phyloP scores from a whole-genome alignment of 2,329 filamentous ascomycete species.

The Penicillium hordei region DNA sequence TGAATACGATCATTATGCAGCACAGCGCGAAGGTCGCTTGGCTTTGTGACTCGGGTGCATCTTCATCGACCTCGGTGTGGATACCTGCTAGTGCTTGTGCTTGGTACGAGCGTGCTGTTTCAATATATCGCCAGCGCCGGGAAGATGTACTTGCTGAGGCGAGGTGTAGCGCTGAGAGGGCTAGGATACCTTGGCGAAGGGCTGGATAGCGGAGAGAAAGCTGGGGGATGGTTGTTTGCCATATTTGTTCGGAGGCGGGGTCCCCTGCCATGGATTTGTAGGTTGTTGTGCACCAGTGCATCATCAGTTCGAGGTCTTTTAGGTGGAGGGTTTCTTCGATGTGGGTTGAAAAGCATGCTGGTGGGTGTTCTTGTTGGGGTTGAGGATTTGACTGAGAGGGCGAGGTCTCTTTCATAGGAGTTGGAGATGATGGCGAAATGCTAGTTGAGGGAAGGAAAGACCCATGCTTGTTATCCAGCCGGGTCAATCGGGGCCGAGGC shows the following conservation, averaged over 20 bases:
- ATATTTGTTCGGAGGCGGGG: slow-evolving; percentile 26
- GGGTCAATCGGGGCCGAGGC: slow-evolving; percentile 18
- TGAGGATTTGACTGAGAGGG: background rate
- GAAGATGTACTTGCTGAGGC: slow-evolving; percentile 19
- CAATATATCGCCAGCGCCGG: slow-evolving; percentile 26
- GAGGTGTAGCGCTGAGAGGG: slow-evolving; percentile 37
- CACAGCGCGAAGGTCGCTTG: slow-evolving; percentile 40
- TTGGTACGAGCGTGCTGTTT: slow-evolving; percentile 32
- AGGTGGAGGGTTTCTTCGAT: slow-evolving; percentile 21
- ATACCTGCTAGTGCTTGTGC: slow-evolving; percentile 29
- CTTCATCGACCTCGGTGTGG: slow-evolving; percentile 12
- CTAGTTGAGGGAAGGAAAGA: slow-evolving; percentile 10
- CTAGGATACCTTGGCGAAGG: slow-evolving; percentile 38
- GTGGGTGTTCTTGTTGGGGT: background rate
- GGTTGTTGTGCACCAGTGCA: slow-evolving; percentile 38
- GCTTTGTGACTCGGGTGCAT: slow-evolving; percentile 31
- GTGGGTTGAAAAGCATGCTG: background rate
- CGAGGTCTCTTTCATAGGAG: background rate
- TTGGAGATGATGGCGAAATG: background rate
- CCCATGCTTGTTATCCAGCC: slow-evolving; percentile 14
- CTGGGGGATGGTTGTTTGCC: slow-evolving; percentile 34
- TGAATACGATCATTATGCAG: slow-evolving; percentile 36
- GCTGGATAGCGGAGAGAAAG: slow-evolving; percentile 32
- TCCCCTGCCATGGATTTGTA: slow-evolving; percentile 34
- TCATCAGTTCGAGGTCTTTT: slow-evolving; percentile 37